phyloP scores from a whole-genome alignment of 495 filamentous ascomycete genomes.

The Hyaloscypha hepaticicola region DNA sequence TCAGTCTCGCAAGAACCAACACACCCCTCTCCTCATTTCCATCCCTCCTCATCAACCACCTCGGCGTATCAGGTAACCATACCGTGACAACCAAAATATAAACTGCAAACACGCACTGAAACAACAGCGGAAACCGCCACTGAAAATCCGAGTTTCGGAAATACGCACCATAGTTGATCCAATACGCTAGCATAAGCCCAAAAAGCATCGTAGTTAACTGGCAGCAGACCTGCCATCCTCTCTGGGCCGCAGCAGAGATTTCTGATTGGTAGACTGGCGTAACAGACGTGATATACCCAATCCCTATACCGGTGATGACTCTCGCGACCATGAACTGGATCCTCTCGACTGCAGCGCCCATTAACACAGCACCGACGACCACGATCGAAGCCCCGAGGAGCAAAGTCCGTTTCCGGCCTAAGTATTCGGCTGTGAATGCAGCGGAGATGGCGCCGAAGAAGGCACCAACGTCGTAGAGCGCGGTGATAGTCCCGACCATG shows the following conservation, averaged over 20 bases:
- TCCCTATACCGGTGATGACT: slow-evolving; percentile 64
- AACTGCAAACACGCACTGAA: slow-evolving; percentile 65
- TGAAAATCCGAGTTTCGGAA: slow-evolving; percentile 57
- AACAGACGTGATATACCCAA: slow-evolving; percentile 61
- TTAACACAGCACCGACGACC: slow-evolving; percentile 61
- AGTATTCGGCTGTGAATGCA: slow-evolving; percentile 65
- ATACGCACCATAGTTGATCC: slow-evolving; percentile 69
- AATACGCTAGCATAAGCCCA: slow-evolving; percentile 58
- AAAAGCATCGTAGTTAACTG: slow-evolving; percentile 2
- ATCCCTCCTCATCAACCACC: slow-evolving; percentile 37
- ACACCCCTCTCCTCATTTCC: not conserved
- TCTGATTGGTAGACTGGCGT: slow-evolving; percentile 77
- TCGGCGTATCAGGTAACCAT: slow-evolving; percentile 67
- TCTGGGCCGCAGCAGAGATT: slow-evolving; percentile 35
- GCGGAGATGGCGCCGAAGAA: slow-evolving; percentile 66
- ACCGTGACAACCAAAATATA: slow-evolving; percentile 59
- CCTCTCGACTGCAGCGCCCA: slow-evolving; percentile 50
- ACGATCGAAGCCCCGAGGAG: slow-evolving; percentile 69
- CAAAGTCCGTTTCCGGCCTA: slow-evolving; percentile 67
- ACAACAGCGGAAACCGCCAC: slow-evolving; percentile 73
- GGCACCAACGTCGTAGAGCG: slow-evolving; percentile 47
- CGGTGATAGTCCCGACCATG: slow-evolving; percentile 1
- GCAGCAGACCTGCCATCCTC: slow-evolving; percentile 1
- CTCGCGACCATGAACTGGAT: slow-evolving; percentile 59
- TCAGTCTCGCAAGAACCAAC: slow-evolving; percentile 24